Evolutionary conservation across 345 rosid species (phyloP).

Genomic region (Adansonia digitata): DNA sequence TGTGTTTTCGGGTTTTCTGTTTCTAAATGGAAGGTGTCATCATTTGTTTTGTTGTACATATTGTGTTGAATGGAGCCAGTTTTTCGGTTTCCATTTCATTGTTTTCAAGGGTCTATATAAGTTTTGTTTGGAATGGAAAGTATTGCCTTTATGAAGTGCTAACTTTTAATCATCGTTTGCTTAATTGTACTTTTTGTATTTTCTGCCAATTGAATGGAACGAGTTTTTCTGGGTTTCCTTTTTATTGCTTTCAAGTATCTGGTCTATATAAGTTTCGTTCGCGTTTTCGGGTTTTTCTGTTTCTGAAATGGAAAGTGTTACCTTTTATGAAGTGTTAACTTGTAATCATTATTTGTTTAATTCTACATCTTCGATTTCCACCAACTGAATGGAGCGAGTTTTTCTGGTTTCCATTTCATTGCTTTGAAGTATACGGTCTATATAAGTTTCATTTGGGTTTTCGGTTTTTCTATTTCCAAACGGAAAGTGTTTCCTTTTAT

Average conservation of each 20-base stretch:
- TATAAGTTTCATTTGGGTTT: neutral
- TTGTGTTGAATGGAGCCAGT: neutral
- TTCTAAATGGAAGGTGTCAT: too few species aligned
- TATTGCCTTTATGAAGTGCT: too few species aligned
- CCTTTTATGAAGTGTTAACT: neutral
- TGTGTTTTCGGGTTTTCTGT: neutral
- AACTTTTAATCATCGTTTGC: too few species aligned
- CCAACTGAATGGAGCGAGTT: neutral
- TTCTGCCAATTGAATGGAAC: neutral
- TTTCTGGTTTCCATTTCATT: neutral
- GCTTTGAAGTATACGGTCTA: neutral
- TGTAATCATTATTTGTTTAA: neutral
- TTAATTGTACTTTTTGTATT: neutral
- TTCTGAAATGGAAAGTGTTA: neutral
- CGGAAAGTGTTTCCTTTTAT: too few species aligned
- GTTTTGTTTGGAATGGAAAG: too few species aligned
- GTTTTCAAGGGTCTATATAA: neutral
- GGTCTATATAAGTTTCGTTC: neutral
- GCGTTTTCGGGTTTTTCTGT: neutral
- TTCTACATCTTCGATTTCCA: neutral
- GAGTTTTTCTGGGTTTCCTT: neutral
- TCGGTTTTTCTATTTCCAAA: too few species aligned
- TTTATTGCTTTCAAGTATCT: neutral
- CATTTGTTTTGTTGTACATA: too few species aligned
- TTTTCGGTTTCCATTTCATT: neutral